Evolutionary conservation across 768 basidiomycete genomes (phyloP).

Genomic region (Strobilomyces confusus): DNA sequence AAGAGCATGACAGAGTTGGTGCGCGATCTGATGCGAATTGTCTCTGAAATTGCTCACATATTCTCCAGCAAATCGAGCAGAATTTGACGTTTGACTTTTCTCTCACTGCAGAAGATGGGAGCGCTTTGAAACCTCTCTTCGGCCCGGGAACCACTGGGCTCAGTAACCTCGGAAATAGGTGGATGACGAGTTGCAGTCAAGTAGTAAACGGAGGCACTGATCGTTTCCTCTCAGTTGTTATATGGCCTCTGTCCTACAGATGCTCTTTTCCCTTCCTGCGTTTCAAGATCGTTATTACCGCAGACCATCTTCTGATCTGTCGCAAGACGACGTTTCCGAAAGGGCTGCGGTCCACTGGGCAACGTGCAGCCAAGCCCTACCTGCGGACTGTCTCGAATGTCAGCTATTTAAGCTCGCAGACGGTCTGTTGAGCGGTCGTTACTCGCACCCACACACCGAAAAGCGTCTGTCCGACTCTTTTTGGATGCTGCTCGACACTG

Average conservation of each 20-base stretch:
- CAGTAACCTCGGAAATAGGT: conserved; percentile 90
- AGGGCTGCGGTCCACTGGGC: conserved; percentile 49
- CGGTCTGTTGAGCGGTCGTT: conserved; percentile 89
- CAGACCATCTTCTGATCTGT: conserved; percentile 11
- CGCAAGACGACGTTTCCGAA: conserved; percentile 17
- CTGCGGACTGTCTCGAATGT: conserved; percentile 88
- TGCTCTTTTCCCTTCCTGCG: conserved; percentile 71
- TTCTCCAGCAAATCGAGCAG: conserved; percentile 86
- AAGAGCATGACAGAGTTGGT: conserved; percentile 97
- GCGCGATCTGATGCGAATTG: conserved; percentile 15
- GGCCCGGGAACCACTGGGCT: conserved; percentile 89
- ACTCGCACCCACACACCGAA: conserved; percentile 58
- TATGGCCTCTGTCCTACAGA: conserved; percentile 92
- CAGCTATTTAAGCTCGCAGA: conserved; percentile 92
- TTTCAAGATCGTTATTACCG: conserved; percentile 72
- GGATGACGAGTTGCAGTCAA: background rate
- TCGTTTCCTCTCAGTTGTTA: conserved; percentile 67
- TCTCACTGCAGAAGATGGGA: conserved; percentile 80
- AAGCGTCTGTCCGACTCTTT: conserved; percentile 12
- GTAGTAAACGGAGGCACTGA: background rate
- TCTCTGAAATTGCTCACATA: background rate
- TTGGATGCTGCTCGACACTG: conserved; percentile 7
- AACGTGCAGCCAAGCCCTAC: conserved; percentile 61
- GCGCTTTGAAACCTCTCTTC: conserved; percentile 82
- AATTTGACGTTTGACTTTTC: conserved; percentile 95